Evolutionary conservation across 805 yeast species (phyloP), one percentile per base, ranked within the genome.

Genomic region (Brettanomyces nanus): DNA sequence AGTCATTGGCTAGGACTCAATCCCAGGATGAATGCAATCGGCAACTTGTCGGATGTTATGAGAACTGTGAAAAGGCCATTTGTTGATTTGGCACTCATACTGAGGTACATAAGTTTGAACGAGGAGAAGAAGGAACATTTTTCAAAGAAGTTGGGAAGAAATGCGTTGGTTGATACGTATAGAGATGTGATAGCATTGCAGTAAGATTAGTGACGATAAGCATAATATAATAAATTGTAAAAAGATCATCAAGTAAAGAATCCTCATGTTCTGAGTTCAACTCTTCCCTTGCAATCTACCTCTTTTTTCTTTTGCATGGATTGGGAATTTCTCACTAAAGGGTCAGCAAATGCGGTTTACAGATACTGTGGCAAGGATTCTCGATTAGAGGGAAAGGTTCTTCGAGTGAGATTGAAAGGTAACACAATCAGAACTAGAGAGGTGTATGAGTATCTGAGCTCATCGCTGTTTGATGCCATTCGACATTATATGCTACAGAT

Each of bases 1-100:
- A 67, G 66, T 28, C 87, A 82, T 45, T 59, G 64, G 40, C 79
- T 83, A 36, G 96, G 97, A 0, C 62, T 92, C 46, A 92, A 90
- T 54, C 95, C 95, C 3, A 69, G 73, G 44, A 63, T 75, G 67
- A 80, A 80, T 48, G 60, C 85, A 29, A 56, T 73, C 23, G 71
- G 71, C 3, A 54, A 66, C 9, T 43, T 62, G 31, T 38, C 40
- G n/a, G 45, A 60, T 21, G 45, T 59, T 3, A 59, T 51, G 37
- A 54, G 62, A 13, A 63, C 61, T 23, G 68, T 71, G 13, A 61
- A 68, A 37, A 74, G 83, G 46, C 87, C 87, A 0, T 61, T 82
- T 38, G 65, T 83, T 38, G 90, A 83, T 47, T 72, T 70, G 45
- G 76, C 72, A 30, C 62, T 81, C 35, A 65, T 83, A 34, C 66